Percentiles rank a stretch among this genome's conserved stretches.
These are phyloP conservation scores for Croton laevigatus DNA, from an alignment of 441 rosid genomes.

Conservation along the genomic window DNA sequence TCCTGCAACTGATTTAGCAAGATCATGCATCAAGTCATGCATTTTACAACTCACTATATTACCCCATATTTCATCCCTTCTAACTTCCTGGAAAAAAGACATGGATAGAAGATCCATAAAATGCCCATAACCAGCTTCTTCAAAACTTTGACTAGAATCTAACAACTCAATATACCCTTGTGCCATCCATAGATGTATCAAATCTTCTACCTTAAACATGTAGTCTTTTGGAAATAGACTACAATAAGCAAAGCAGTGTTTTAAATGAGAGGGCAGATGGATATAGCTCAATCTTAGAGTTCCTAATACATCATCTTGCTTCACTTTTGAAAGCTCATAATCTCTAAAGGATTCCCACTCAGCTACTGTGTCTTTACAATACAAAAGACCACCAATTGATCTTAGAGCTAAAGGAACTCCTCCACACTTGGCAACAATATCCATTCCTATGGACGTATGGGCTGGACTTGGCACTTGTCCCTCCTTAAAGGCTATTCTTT, in stretches of 20 bases:
- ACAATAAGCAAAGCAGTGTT: too few species aligned
- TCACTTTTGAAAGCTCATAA: neutral
- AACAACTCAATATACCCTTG: conserved; percentile 20
- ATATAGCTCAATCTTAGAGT: conserved; percentile 22
- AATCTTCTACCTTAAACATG: neutral
- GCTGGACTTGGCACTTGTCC: conserved; percentile 1
- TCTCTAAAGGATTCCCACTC: conserved; percentile 23
- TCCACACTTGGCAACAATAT: conserved; percentile 24
- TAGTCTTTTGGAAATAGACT: conserved; percentile 22
- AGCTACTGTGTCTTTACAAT: neutral
- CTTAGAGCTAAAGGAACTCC: conserved; percentile 37
- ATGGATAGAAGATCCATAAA: conserved; percentile 16
- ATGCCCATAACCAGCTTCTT: conserved; percentile 10
- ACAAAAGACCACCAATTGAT: conserved; percentile 25
- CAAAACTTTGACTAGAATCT: neutral
- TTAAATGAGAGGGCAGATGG: conserved; percentile 15
- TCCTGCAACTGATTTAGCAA: conserved; percentile 23
- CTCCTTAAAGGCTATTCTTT: conserved; percentile 12
- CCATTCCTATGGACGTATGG: conserved; percentile 18
- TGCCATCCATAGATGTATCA: conserved; percentile 23
- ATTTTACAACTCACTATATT: conserved; percentile 21
- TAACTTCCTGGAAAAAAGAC: conserved; percentile 30
- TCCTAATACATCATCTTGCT: neutral
- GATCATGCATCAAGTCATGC: conserved; percentile 37
- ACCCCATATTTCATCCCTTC: conserved; percentile 10